Percentiles rank a stretch among this genome's conserved stretches.
phyloP scores from a whole-genome alignment of 495 filamentous ascomycete genomes.

The Darksidea phi region DNA sequence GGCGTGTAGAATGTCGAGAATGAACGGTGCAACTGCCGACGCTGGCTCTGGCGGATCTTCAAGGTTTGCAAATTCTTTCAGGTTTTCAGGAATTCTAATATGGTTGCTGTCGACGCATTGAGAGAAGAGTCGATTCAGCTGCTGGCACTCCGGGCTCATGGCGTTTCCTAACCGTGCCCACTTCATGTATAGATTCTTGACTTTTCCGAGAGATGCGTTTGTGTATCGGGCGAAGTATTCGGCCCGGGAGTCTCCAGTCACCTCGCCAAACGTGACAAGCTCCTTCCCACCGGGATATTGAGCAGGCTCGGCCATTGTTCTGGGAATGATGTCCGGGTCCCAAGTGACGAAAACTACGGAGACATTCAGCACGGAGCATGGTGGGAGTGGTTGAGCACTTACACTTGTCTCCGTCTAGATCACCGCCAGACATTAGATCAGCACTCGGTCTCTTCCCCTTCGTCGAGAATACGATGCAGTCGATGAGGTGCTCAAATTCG shows the following conservation, averaged over 20 bases:
- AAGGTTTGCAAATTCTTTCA: conserved; percentile 19
- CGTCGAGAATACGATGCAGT: conserved; percentile 55
- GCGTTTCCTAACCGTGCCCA: conserved; percentile 51
- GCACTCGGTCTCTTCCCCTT: conserved; percentile 50
- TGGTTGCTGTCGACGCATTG: conserved; percentile 54
- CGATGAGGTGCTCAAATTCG: conserved; percentile 48
- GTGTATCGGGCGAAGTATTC: conserved; percentile 52
- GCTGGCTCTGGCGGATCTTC: conserved; percentile 45
- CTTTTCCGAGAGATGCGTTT: conserved; percentile 50
- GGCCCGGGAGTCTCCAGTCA: conserved; percentile 51
- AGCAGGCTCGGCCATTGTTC: conserved; percentile 47
- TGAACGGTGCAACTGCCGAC: conserved; percentile 41
- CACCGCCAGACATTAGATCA: conserved; percentile 56
- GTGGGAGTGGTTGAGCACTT: too few relatives aligned
- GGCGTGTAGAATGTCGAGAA: conserved; percentile 51
- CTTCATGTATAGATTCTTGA: conserved; percentile 54
- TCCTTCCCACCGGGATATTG: conserved; percentile 51
- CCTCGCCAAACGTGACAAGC: conserved; percentile 44
- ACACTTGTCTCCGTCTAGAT: conserved; percentile 55
- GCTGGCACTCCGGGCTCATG: conserved; percentile 51
- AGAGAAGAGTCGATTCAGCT: conserved; percentile 55
- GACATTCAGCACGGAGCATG: conserved; percentile 9
- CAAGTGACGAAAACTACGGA: conserved; percentile 52
- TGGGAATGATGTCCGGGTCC: conserved; percentile 52
- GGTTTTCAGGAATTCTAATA: conserved; percentile 46